Percentiles rank a stretch among this genome's conserved stretches.
These are phyloP conservation scores for Eimeria brunetti DNA, from an alignment of 169 alveolate species.

Conservation along the genomic window DNA sequence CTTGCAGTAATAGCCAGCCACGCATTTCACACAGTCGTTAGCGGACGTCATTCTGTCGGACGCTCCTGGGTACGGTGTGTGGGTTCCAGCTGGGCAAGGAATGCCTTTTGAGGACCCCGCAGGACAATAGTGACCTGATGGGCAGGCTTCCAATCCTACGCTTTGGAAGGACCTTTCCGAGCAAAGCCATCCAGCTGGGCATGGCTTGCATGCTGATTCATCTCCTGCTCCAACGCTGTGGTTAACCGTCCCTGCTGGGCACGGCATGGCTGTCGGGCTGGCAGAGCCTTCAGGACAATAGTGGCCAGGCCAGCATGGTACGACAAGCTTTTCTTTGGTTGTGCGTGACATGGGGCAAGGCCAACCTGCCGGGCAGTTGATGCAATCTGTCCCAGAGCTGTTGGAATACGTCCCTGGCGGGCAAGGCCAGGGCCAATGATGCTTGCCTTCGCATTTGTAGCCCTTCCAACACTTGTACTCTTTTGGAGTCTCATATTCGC, in stretches of 20 bases:
- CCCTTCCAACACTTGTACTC: constrained; percentile 52
- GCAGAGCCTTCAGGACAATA: constrained; percentile 70
- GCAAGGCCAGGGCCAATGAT: constrained; percentile 73
- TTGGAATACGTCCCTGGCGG: constrained; percentile 59
- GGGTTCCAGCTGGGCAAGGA: constrained; percentile 83
- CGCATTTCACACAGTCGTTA: constrained; percentile 1
- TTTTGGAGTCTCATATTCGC: neutral
- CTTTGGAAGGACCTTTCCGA: constrained; percentile 55
- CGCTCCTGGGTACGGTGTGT: constrained; percentile 79
- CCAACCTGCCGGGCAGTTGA: constrained; percentile 72
- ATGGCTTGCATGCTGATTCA: constrained; percentile 47
- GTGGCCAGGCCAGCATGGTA: constrained; percentile 75
- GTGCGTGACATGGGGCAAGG: constrained; percentile 69
- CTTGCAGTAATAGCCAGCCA: constrained; percentile 60
- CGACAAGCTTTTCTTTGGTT: constrained; percentile 10
- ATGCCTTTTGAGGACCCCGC: constrained; percentile 41
- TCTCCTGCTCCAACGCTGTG: constrained; percentile 23
- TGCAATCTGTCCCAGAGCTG: constrained; percentile 46
- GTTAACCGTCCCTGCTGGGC: constrained; percentile 69
- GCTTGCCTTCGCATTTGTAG: constrained; percentile 45
- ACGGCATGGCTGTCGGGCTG: constrained; percentile 61
- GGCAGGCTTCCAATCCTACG: constrained; percentile 74
- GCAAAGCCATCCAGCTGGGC: constrained; percentile 73
- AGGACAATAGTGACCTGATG: constrained; percentile 80
- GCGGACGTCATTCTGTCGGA: constrained; percentile 66